Percentiles rank a stretch among this genome's conserved stretches.
Conservation (phyloP, 768 basidiomycete genomes). For the Leccinum boreale region DNA sequence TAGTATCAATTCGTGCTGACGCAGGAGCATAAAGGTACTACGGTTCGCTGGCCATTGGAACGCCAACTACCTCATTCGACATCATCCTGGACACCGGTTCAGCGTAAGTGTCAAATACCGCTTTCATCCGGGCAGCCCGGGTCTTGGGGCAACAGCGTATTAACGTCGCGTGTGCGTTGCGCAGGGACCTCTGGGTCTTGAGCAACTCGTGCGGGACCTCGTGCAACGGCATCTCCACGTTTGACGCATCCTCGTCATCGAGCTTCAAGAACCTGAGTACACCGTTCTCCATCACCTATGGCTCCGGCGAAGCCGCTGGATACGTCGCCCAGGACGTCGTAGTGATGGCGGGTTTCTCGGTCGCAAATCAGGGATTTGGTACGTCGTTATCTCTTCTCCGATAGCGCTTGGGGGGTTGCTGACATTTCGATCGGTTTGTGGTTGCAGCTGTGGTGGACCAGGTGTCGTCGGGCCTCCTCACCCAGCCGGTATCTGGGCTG, state of each 20-base stretch:
- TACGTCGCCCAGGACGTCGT: constrained; percentile 45
- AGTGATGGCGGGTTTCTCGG: constrained; percentile 49
- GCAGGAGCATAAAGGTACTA: constrained; percentile 26
- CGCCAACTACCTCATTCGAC: constrained; percentile 44
- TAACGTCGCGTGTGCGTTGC: constrained; percentile 9
- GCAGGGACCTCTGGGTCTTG: constrained; percentile 51
- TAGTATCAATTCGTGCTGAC: background rate
- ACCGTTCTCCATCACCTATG: constrained; percentile 45
- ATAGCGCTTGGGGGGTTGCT: background rate
- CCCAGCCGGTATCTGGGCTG: constrained; percentile 47
- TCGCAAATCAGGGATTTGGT: constrained; percentile 46
- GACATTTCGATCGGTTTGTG: background rate
- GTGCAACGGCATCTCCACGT: constrained; percentile 30
- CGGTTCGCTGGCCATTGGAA: constrained; percentile 42
- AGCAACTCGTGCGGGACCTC: constrained; percentile 29
- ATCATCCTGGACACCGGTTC: constrained; percentile 54
- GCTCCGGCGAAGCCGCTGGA: constrained; percentile 46
- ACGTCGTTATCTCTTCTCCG: background rate
- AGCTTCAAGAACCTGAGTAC: constrained; percentile 35
- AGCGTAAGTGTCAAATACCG: constrained; percentile 21
- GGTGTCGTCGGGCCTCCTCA: constrained; percentile 37
- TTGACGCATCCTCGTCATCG: constrained; percentile 35
- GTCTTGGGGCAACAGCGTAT: background rate
- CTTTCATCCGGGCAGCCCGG: background rate
- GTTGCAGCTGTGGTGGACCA: constrained; percentile 38